Base-by-base conservation (phyloP, 352 stramenopile species). In the Phytophthora ramorum region DNA sequence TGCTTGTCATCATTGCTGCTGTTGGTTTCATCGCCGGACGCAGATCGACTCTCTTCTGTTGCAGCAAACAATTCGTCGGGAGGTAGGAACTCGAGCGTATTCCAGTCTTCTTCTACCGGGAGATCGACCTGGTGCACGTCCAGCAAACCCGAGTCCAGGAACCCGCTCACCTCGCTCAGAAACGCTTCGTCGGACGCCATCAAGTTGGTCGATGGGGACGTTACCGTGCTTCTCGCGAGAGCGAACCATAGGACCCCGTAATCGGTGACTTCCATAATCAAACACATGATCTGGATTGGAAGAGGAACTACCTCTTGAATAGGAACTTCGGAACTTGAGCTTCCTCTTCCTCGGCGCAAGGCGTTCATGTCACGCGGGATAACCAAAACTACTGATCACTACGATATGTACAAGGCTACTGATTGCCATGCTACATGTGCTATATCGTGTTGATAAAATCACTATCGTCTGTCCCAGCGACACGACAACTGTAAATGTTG, bases 121-220 rank as follows among this genome's bases (percentile, higher is more conserved):
- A 22, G 19, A 47, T 47, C 19, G 14, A 47, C 41, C 14, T 12
- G n/a, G 12, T 16, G 16, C n/a, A 47, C 14, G 5, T 47, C 41
- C 41, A 47, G 41, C 19, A 24, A 26, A 17, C 17, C 17, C 8
- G 8, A 20, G 10, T 20, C 41, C 41, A 47, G n/a, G 10, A 47
- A 24, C n/a, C 16, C 19, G 2, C 10, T 0, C 7, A 47, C 7
- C 12, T 47, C 17, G 14, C 26, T 22, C 2, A 47, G 41, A 24
- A 47, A 47, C 6, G 41, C 41, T 47, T 47, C 41, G 41, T 47
- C 41, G 6, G 41, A n/a, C 17, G 17, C 41, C n/a, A 47, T 26
- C 17, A 24, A 47, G 17, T 24, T 14, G 14, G 40, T 46, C 13
- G 14, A 46, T 14, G 40, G 13, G n/a, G 40, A 24, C 40, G 9